Percentiles rank a stretch among this genome's conserved stretches.
These are phyloP conservation scores for Nasturtium officinale DNA, from an alignment of 345 rosid species.

Conservation along the genomic window DNA sequence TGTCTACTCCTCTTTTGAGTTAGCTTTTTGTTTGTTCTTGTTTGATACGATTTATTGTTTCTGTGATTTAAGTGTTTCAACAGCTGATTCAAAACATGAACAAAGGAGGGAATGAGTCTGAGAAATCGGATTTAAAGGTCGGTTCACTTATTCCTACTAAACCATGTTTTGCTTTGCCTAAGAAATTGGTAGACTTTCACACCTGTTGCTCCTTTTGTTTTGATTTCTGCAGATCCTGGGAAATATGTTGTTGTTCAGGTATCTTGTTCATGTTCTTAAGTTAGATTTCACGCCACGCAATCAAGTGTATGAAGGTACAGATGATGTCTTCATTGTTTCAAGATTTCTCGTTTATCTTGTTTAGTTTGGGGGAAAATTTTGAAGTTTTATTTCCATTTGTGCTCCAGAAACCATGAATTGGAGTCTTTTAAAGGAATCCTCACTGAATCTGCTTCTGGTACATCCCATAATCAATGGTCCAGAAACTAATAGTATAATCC, in stretches of 20 bases:
- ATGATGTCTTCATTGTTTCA: constrained; percentile 10
- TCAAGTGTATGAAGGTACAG: constrained; percentile 54
- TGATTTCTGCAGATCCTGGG: constrained; percentile 54
- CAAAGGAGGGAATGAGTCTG: constrained; percentile 43
- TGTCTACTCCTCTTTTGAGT: constrained; percentile 48
- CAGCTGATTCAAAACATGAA: constrained; percentile 56
- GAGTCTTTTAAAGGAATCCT: constrained; percentile 65
- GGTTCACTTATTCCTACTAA: constrained; percentile 14
- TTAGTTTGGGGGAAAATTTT: neutral
- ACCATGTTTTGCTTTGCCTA: neutral
- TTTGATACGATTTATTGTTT: neutral
- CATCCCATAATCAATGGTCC: neutral
- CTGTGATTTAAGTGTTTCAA: constrained; percentile 60
- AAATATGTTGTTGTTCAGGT: constrained; percentile 71
- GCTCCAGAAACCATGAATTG: constrained; percentile 73
- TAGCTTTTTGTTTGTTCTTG: constrained; percentile 12
- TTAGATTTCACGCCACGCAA: constrained; percentile 62
- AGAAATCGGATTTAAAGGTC: constrained; percentile 56
- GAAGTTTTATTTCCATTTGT: constrained; percentile 28
- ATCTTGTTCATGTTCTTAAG: constrained; percentile 70
- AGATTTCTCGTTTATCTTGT: neutral
- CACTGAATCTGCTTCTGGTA: constrained; percentile 79
- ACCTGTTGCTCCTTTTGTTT: constrained; percentile 28
- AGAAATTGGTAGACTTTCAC: constrained; percentile 3
- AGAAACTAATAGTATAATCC: constrained; percentile 1